These are phyloP conservation scores for Rhamnella rubrinervis DNA, from an alignment of 331 rosid species.

Conservation along the genomic window DNA sequence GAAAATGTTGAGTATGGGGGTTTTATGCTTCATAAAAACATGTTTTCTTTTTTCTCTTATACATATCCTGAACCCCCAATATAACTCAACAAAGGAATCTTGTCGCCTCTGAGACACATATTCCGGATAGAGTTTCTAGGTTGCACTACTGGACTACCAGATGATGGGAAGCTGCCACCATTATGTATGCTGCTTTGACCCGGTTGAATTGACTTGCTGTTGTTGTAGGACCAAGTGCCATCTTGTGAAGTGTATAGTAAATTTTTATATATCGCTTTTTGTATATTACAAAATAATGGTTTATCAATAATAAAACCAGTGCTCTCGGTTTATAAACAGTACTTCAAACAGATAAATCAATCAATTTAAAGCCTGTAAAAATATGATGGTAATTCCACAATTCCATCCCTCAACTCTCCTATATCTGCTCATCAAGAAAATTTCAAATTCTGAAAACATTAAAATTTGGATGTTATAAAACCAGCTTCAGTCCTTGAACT, in stretches of 20 bases:
- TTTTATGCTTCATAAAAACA: slow-evolving; percentile 59
- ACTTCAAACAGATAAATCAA: slow-evolving; percentile 6
- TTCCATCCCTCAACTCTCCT: slow-evolving; percentile 13
- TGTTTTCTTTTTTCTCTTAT: slow-evolving; percentile 39
- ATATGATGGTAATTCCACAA: neutral
- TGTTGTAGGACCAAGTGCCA: slow-evolving; percentile 37
- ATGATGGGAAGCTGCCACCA: slow-evolving; percentile 22
- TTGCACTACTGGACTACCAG: slow-evolving; percentile 28
- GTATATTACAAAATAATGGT: neutral
- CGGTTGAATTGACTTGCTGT: slow-evolving; percentile 29
- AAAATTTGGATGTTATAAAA: too few species aligned
- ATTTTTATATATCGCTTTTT: slow-evolving; percentile 17
- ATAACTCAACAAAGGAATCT: slow-evolving; percentile 58
- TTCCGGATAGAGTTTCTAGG: slow-evolving; percentile 25
- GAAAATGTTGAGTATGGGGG: slow-evolving; percentile 99
- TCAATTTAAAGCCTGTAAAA: neutral
- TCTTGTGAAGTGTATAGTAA: slow-evolving; percentile 23
- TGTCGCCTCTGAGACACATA: slow-evolving; percentile 29
- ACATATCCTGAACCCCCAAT: slow-evolving; percentile 69
- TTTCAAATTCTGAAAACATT: neutral
- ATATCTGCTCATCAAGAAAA: neutral
- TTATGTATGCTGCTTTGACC: slow-evolving; percentile 21
- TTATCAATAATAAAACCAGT: neutral
- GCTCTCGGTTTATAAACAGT: neutral
- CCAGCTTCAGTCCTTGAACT: too few species aligned